Conservation (phyloP, 2,329 filamentous ascomycete species). For the Fusarium secorum region DNA sequence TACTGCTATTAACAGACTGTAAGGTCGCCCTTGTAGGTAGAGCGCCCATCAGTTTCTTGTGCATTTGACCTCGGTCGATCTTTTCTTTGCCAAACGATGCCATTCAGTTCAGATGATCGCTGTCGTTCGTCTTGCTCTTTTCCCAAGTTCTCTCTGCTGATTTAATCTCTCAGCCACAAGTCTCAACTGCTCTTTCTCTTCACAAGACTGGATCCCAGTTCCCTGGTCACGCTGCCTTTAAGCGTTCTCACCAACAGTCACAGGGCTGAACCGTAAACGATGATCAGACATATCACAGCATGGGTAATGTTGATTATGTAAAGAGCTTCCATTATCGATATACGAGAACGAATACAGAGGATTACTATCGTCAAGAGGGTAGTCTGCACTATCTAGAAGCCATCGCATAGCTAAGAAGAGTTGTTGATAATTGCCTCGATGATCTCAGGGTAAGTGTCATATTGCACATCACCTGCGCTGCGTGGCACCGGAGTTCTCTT, state of each 20-base stretch:
- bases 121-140: too few species aligned
- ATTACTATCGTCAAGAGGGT: fast-evolving
- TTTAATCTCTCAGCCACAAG: too few species aligned
- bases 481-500: background rate
- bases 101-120: too few species aligned
- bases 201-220: too few species aligned
- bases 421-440: background rate
- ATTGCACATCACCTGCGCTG: background rate
- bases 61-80: too few species aligned
- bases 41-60: too few species aligned
- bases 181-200: too few species aligned
- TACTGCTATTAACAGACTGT: too few species aligned
- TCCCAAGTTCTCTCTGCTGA: too few species aligned
- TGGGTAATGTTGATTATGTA: fast-evolving
- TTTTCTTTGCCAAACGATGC: too few species aligned
- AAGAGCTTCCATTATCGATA: background rate
- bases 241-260: background rate
- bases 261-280: fast-evolving
- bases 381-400: background rate
- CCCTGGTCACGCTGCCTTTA: too few species aligned
- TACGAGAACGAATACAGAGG: fast-evolving
- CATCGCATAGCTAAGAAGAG: background rate
- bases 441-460: background rate
- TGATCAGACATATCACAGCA: background rate
- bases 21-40: too few species aligned